A percentile compares a stretch with the other conserved stretches of the same genome.
phyloP scores from a whole-genome alignment of 768 basidiomycete genomes.

The Gymnopilus junonius region DNA sequence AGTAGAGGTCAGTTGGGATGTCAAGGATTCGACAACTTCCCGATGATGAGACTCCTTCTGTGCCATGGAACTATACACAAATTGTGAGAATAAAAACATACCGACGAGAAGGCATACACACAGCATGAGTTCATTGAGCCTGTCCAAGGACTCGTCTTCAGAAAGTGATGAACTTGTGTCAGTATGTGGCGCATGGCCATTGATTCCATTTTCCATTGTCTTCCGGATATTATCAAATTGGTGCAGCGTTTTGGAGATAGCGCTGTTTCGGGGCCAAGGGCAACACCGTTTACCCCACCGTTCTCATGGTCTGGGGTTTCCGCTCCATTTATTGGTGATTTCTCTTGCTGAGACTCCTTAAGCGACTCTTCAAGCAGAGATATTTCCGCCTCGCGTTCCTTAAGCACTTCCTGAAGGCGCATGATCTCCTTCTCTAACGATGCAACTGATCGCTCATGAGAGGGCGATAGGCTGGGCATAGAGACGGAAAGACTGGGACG shows the following conservation, averaged over 20 bases:
- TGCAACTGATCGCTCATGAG: constrained; percentile 74
- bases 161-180: constrained; percentile 46
- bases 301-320: constrained; percentile 16
- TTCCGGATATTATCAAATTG: constrained; percentile 78
- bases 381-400: constrained; percentile 93
- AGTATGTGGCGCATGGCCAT: constrained; percentile 34
- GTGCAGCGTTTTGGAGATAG: constrained; percentile 73
- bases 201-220: constrained; percentile 57
- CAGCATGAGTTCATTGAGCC: constrained; percentile 93
- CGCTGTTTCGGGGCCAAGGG: constrained; percentile 31
- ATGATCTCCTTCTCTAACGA: constrained; percentile 96
- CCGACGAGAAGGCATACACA: constrained; percentile 41
- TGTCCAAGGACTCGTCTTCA: constrained; percentile 76
- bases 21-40: constrained; percentile 76
- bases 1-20: constrained; percentile 65
- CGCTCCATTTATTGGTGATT: constrained; percentile 7
- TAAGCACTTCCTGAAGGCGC: constrained; percentile 91
- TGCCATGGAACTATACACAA: constrained; percentile 82
- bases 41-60: constrained; percentile 93
- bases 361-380: constrained; percentile 65
- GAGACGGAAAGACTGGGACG: constrained; percentile 67
- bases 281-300: constrained; percentile 27
- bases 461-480: constrained; percentile 43
- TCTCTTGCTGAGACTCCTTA: constrained; percentile 39
- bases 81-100: constrained; percentile 11